Evolutionary conservation across 139 green algal species (phyloP), one percentile per base, ranked within the genome.

Genomic region (Chlorella sp.): DNA sequence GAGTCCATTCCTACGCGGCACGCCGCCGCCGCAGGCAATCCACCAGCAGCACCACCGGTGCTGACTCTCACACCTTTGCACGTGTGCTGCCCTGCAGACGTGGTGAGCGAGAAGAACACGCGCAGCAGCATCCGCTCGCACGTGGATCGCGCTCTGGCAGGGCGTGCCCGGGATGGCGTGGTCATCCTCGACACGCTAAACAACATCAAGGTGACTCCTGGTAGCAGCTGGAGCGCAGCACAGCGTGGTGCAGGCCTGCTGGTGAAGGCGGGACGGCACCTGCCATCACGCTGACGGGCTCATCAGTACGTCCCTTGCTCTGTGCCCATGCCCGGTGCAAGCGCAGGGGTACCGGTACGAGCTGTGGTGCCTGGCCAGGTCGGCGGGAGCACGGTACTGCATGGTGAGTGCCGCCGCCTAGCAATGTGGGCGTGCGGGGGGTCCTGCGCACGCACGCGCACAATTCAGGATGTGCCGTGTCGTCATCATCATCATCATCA

Each of bases 121-220:
- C 80, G 93, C 0, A 90, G 81, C 1, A 61, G 71, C 27, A 71
- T 98, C 0, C 87, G 88, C 26, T 91, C 91, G 0, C 82, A 82
- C 5, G 80, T 91, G 10, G 93, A 97, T 23, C 79, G 93, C 2
- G 72, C 49, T 4, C 22, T 93, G 0, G 30, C 70, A 0, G 67
- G 65, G 27, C 42, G 17, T 10, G 75, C 70, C 1, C 86, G 82
- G 42, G 80, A 84, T 24, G 72, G 65, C 1, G 70, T 91, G 2
- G 86, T 95, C 6, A 92, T 98, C 42, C 71, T 98, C 1, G 94
- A 98, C 76, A 91, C 90, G 0, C 75, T 97, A 0, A 99, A 99
- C 80, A 90, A 86, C 76, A 98, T 98, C 76, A 98, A 98, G 77
- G 91, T 89, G 27, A 3, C n/a, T n/a, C n/a, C n/a, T n/a, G n/a